Base-by-base conservation (phyloP, 2,329 filamentous ascomycete species). In the Mycogone perniciosa region DNA sequence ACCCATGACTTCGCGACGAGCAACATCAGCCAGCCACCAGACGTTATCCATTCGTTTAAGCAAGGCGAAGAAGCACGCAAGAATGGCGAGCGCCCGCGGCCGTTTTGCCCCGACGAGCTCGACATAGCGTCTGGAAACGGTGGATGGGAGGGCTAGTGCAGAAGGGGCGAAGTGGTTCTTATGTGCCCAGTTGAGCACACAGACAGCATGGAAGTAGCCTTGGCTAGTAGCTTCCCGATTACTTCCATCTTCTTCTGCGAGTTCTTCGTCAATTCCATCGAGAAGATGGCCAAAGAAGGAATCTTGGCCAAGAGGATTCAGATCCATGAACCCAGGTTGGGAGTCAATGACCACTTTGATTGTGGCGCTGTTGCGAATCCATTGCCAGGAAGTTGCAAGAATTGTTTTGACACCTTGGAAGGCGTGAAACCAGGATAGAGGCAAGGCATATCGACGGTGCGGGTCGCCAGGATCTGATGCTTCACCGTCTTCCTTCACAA, bases 1-100 rank as follows among this genome's bases (percentile, higher is more conserved):
- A 20, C 84, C 82, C 61, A 81, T 77, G 11, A 88, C 79, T 58
- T 88, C 81, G 50, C 81, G 76, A 11, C 77, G 76, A 6, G 83
- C 78, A 59, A 86, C 83, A 37, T 84, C 82, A 20, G 81, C 75
- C 30, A 88, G 69, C 85, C 85, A 89, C 85, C 85, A 89, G 11
- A 82, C 70, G 11, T 72, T 65, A 54, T 84, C 78, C 55, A 85
- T 71, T 33, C 76, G 75, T 60, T 83, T 83, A 43, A 87, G 70
- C 35, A 85, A 68, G 30, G 81, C 82, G 59, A 85, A 85, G 63
- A 85, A 86, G 62, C 80, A 82, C 6, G 82, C 82, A 1, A 86
- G 73, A 34, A 85, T 81, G 31, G 78, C 76, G 30, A 86, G 71
- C 2, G 82, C 81, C 9, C 82, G 78, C 1, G 82, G 82, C 9